Base-by-base conservation (phyloP, 1,284 basidiomycete genomes). In the Apiotrichum akiyoshidainum region DNA sequence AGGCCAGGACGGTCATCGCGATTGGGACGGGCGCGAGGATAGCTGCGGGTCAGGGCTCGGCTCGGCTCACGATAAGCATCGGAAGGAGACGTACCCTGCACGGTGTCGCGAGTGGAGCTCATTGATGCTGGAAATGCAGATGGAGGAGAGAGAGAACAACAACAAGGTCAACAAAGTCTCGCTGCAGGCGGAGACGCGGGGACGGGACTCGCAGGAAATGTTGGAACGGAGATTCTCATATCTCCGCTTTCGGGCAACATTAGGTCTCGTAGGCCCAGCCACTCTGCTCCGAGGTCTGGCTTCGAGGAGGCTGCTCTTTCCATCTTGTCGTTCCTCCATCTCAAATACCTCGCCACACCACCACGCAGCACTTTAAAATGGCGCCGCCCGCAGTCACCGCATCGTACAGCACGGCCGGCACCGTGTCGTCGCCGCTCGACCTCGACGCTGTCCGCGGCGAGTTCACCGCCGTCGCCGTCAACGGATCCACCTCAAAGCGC, bases 351-450 rank as follows among this genome's bases (percentile, higher is more conserved):
- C 26, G 3, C 26, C 26, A 3, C 17, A 16, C 17, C 13, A 41
- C 21, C 14, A 31, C 50, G n/a, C n/a, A 11, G 21, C 51, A 13
- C 46, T n/a, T 35, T 51, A 42, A 35, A 31, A 57, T 53, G 51
- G 45, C 56, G 14, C 54, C 39, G n/a, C 42, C 60, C 2, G 60
- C 52, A 8, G 51, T 54, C 19, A 55, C 67, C 16, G 53, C 58
- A 13, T 62, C 59, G 17, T 76, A 66, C 61, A 69, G 66, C 47
- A 76, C 74, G 0, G 65, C 70, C 3, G 73, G 74, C 19, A 76
- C 74, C 5, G 73, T 76, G 11, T 74, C 72, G 9, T 64, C 68
- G 11, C 73, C 74, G 26, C 64, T 75, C 41, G 69, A 75, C 54
- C 63, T 76, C 42, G 68, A 69, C 54, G 59, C 64, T 11, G 54